These are phyloP conservation scores for Lanmaoa rubissima DNA, from an alignment of 768 basidiomycete genomes.

Conservation along the genomic window DNA sequence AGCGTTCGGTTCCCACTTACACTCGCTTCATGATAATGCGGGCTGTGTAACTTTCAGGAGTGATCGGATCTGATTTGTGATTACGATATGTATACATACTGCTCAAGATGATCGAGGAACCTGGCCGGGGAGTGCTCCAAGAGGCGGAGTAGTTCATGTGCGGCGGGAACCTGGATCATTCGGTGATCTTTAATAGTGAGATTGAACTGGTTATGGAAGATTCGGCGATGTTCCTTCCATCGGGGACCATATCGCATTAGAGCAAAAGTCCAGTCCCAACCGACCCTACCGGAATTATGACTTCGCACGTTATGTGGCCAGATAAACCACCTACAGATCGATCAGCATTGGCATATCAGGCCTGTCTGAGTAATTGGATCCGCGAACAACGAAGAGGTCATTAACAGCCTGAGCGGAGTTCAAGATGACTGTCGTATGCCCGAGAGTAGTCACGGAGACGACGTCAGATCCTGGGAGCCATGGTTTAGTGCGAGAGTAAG, in stretches of 20 bases:
- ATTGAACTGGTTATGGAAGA: slow-evolving; percentile 5
- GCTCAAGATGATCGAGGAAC: slow-evolving; percentile 6
- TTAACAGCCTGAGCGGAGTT: slow-evolving; percentile 1
- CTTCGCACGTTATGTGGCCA: background rate
- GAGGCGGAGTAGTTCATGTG: background rate
- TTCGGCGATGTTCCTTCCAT: slow-evolving; percentile 6
- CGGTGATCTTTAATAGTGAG: slow-evolving; percentile 3
- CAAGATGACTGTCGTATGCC: slow-evolving; percentile 2
- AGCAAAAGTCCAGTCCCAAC: slow-evolving; percentile 7
- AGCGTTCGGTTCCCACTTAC: background rate
- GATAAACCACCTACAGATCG: background rate
- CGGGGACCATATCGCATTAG: slow-evolving; percentile 1
- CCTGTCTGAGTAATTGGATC: slow-evolving; percentile 4
- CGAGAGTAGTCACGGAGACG: slow-evolving; percentile 2
- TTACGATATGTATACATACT: background rate
- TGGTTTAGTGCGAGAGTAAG: background rate
- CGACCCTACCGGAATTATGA: background rate
- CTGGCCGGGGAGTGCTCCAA: background rate
- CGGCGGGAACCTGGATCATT: slow-evolving; percentile 1
- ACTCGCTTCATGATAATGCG: slow-evolving; percentile 9
- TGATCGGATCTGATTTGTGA: background rate
- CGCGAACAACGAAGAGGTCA: slow-evolving; percentile 2
- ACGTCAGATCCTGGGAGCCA: background rate
- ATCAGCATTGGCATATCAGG: slow-evolving; percentile 3
- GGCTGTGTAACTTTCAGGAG: background rate